Evolutionary conservation across 192 early-diverging fungal genomes (phyloP), one percentile per base, ranked within the genome.

Genomic region (Backusella australiensis): DNA sequence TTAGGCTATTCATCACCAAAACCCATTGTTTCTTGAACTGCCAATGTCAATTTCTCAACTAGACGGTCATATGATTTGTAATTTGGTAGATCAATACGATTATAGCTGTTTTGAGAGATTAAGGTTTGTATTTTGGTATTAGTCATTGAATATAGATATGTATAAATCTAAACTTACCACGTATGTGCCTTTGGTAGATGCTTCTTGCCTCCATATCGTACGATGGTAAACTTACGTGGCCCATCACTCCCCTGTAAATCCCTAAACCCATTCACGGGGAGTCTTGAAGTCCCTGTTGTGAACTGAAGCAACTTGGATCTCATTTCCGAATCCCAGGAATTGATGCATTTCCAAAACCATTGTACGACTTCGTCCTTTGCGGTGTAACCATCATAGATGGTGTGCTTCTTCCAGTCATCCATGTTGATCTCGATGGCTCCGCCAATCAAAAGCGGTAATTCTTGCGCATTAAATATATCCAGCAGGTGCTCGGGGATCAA

Each of bases 331-430:
- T 99, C 95, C 93, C 92, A 95, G 39, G 87, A 85, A 34, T 85
- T 71, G 38, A 99, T 90, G 76, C 92, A 96, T 89, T 95, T 92
- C 97, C 97, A 99, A 90, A 99, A 99, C 93, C 93, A 96, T 81
- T 94, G 93, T 74, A 98, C 89, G 3, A 96, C 93, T 76, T 96
- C 94, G 82, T 99, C 97, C 21, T 93, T 90, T 80, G 98, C 96
- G n/a, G 93, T 94, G 87, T 96, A 99, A 21, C 96, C 96, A 73
- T 96, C 84, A 78, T 99, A 99, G 83, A 97, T 96, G 1, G 96
- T 99, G 78, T 98, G 88, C 85, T 97, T 99, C 89, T 95, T 96
- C 97, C 97, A 99, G 85, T 99, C 97, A 52, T 97, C 96, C 4
- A 97, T 85, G 84, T 99, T 95, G 69, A 99, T 95, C 75, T 99